Base-by-base conservation (phyloP, 2,329 filamentous ascomycete genomes). In the Dendrostoma leiphaemia region DNA sequence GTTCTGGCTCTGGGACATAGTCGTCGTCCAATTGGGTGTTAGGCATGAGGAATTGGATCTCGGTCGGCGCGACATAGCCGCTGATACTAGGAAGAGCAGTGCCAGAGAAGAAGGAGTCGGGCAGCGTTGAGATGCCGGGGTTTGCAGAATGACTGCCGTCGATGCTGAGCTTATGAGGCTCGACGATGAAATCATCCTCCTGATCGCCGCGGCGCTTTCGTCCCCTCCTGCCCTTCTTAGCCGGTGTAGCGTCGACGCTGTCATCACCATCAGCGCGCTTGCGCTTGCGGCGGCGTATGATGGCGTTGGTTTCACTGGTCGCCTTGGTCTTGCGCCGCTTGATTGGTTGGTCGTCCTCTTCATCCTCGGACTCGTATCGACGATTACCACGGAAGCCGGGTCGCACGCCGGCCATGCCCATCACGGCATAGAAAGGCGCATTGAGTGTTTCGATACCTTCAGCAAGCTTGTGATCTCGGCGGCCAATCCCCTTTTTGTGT, bases 401-500 rank as follows among this genome's bases (percentile, higher is more conserved):
- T 12, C 57, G 57, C 24, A 60, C 49, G 13, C 60, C 61, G 3
- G 53, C 52, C 7, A 62, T 48, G 5, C 41, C 54, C 59, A 59
- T 67, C 54, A 53, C 65, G 19, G 59, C 66, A 62, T 82, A 82
- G 26, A 80, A 75, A 3, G 79, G 79, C 2, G 79, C 79, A 48
- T 74, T 71, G 26, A 82, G 63, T n/a, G 74, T 69, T 32, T 78
- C 76, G 17, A 82, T 71, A 47, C 77, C 74, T 9, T 71, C 63
- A 3, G 70, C 68, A 45, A 74, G 69, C 60, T 61, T 60, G 65
- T 63, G 61, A 52, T 56, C 60, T 55, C 73, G 67, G 50, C 73
- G 67, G 43, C 71, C 46, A 8, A 41, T 40, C 12, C 50, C 54
- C 40, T 51, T 54, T 35, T 12, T 40, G 9, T 49, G 53, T 15